phyloP scores from a whole-genome alignment of 441 rosid species.

The Populus trichocarpa region DNA sequence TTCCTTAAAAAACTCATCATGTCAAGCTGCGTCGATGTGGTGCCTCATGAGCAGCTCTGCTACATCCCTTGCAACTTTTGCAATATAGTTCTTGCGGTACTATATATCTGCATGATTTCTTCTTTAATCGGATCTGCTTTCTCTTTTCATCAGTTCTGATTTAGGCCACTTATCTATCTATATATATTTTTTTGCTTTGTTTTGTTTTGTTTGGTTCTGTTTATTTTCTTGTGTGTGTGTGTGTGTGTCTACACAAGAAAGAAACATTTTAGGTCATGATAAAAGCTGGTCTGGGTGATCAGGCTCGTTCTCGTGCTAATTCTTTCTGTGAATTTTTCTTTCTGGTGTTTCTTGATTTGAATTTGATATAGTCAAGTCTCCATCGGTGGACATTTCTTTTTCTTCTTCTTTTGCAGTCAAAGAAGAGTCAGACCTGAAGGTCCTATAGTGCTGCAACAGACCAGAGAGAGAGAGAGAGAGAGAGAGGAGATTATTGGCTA shows the following conservation, averaged over 20 bases:
- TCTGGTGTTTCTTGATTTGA: constrained; percentile 26
- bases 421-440: constrained; percentile 44
- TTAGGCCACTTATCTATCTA: neutral
- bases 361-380: constrained; percentile 45
- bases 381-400: constrained; percentile 49
- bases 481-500: neutral
- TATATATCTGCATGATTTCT: constrained; percentile 9
- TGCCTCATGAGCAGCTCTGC: constrained; percentile 75
- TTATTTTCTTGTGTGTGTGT: neutral
- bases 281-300: constrained; percentile 27
- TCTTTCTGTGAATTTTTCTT: constrained; percentile 19
- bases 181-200: neutral
- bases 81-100: constrained; percentile 95
- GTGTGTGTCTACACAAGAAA: neutral
- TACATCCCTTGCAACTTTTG: constrained; percentile 98
- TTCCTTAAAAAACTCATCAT: constrained; percentile 18
- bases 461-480: constrained; percentile 3
- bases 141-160: neutral
- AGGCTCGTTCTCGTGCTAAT: constrained; percentile 11
- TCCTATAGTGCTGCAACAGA: constrained; percentile 19
- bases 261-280: constrained; percentile 26
- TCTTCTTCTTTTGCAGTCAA: constrained; percentile 52
- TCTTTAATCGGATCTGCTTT: constrained; percentile 6
- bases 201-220: neutral
- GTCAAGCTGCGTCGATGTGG: constrained; percentile 50